These are phyloP conservation scores for Epichloe aotearoae DNA, from an alignment of 2,329 filamentous ascomycete genomes.

Conservation along the genomic window DNA sequence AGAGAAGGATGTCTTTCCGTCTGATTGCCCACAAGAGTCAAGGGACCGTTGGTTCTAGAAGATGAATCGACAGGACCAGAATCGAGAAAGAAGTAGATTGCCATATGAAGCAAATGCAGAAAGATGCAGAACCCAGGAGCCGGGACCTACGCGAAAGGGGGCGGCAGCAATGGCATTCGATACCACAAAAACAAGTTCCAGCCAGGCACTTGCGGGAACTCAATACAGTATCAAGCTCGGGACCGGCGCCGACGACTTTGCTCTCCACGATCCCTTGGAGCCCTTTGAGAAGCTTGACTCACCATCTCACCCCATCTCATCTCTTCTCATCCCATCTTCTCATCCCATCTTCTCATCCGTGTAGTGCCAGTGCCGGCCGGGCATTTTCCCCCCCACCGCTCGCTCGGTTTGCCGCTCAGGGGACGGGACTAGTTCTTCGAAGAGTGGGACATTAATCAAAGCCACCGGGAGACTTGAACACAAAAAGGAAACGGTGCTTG, in stretches of 20 bases:
- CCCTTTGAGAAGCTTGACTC: background rate
- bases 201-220: too few species aligned
- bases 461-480: background rate
- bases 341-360: too few species aligned
- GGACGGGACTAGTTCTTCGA: background rate
- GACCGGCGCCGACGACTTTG: background rate
- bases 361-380: slow-evolving; percentile 1
- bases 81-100: background rate
- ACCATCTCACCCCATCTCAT: too few species aligned
- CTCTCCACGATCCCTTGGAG: slow-evolving; percentile 2
- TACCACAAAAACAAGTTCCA: background rate
- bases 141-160: background rate
- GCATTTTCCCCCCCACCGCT: background rate
- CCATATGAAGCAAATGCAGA: background rate
- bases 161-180: background rate
- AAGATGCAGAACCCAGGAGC: background rate
- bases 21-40: background rate
- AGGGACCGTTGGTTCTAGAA: background rate
- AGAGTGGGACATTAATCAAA: slow-evolving; percentile 7
- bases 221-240: background rate
- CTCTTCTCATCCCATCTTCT: too few species aligned
- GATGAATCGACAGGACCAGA: background rate
- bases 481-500: background rate
- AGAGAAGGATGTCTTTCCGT: background rate
- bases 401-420: background rate